A percentile compares a stretch with the other conserved stretches of the same genome.
Conservation (phyloP, 148 eudicot species). For the Simmondsia chinensis region DNA sequence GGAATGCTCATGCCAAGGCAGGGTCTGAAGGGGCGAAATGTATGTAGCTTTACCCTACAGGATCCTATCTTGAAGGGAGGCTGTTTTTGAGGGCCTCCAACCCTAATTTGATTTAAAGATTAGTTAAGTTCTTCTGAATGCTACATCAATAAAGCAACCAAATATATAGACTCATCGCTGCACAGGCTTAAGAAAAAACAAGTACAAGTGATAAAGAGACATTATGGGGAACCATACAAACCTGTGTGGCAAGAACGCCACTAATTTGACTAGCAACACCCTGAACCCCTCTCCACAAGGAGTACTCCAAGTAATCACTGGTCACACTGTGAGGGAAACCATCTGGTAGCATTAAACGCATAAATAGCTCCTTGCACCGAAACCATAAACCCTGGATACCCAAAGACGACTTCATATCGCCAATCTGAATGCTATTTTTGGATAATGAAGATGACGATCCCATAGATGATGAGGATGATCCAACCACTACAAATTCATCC, state of each 20-base stretch:
- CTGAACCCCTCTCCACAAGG: constrained; percentile 95
- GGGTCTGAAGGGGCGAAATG: too few relatives aligned
- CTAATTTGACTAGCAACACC: constrained; percentile 93
- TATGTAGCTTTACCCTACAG: too few relatives aligned
- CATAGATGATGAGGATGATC: constrained; percentile 3
- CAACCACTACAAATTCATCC: constrained; percentile 35
- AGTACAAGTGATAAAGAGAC: not conserved
- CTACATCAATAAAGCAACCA: not conserved
- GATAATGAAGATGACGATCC: constrained; percentile 8
- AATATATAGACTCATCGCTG: not conserved
- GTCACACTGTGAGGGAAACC: constrained; percentile 92
- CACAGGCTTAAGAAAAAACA: constrained; percentile 1
- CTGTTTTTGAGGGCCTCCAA: too few relatives aligned
- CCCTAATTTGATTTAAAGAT: too few relatives aligned
- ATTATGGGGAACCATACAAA: constrained; percentile 4
- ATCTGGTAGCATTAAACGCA: constrained; percentile 76
- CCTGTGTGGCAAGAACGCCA: constrained; percentile 94
- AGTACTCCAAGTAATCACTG: constrained; percentile 84
- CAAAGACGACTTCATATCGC: constrained; percentile 11
- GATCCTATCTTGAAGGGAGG: too few relatives aligned
- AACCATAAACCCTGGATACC: constrained; percentile 34
- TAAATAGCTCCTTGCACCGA: constrained; percentile 42
- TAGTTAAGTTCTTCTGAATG: too few relatives aligned
- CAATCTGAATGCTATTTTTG: constrained; percentile 7
- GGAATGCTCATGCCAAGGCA: too few relatives aligned